These are phyloP conservation scores for Terfezia boudieri DNA, from an alignment of 495 filamentous ascomycete species.

Conservation along the genomic window DNA sequence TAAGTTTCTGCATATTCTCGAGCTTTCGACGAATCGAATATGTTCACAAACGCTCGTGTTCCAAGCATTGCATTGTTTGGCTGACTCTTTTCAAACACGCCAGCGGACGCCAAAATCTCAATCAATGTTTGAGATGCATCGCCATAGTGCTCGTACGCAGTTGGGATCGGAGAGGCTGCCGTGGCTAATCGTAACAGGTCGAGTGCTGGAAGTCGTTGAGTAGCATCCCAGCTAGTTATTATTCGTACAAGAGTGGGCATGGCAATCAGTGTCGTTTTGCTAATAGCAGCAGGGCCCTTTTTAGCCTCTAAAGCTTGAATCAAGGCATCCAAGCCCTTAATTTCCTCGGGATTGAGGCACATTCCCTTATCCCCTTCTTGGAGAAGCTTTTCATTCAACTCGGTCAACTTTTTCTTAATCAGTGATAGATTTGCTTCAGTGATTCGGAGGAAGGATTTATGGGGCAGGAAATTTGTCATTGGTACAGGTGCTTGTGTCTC, in stretches of 20 bases:
- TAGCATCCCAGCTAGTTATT: slow-evolving; percentile 51
- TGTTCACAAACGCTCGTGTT: slow-evolving; percentile 59
- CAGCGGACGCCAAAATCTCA: slow-evolving; percentile 34
- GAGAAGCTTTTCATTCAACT: slow-evolving; percentile 45
- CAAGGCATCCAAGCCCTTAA: slow-evolving; percentile 32
- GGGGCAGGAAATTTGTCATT: slow-evolving; percentile 46
- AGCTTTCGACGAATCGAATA: slow-evolving; percentile 58
- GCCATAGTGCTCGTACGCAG: slow-evolving; percentile 26
- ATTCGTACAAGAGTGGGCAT: slow-evolving; percentile 42
- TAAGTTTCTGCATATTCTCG: slow-evolving; percentile 23
- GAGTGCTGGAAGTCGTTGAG: slow-evolving; percentile 56
- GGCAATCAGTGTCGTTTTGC: slow-evolving; percentile 7
- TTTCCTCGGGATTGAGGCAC: slow-evolving; percentile 47
- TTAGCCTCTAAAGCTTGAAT: slow-evolving; percentile 35
- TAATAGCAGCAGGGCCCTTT: slow-evolving; percentile 6
- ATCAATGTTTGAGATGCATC: slow-evolving; percentile 26
- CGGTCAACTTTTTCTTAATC: slow-evolving; percentile 49
- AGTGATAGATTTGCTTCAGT: slow-evolving; percentile 33
- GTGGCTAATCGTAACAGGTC: slow-evolving; percentile 67
- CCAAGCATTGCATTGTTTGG: slow-evolving; percentile 73
- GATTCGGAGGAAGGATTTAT: slow-evolving; percentile 64
- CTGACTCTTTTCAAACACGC: slow-evolving; percentile 22
- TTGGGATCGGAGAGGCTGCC: slow-evolving; percentile 36
- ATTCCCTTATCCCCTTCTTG: slow-evolving; percentile 46
- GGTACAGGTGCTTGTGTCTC: slow-evolving; percentile 24